Percentiles rank a stretch among this genome's conserved stretches.
Evolutionary conservation across 1,139 yeast species (phyloP).

Genomic region (Blastobotrys buckinghamii): DNA sequence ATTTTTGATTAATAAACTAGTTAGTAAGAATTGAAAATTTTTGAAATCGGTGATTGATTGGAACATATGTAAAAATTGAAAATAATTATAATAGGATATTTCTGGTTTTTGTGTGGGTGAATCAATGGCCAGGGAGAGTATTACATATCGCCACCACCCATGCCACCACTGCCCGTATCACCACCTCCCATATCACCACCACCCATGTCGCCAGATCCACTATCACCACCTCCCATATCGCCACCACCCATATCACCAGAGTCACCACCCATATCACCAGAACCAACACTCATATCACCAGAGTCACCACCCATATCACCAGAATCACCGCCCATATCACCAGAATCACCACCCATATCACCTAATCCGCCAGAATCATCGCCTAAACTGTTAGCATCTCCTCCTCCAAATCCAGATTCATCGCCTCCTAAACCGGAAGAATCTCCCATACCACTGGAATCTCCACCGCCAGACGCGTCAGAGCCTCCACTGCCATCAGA

Average conservation of each 20-base stretch:
- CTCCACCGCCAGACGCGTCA: not conserved
- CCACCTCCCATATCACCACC: not conserved
- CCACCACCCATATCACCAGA: not conserved
- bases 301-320: not conserved
- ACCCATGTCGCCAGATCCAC: not conserved
- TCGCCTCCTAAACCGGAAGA: not conserved
- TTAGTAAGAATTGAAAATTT: too few species aligned
- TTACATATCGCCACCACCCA: not conserved
- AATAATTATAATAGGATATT: too few species aligned
- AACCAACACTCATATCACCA: not conserved
- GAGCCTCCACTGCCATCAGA: not conserved
- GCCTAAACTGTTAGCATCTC: too few species aligned
- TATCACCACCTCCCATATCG: not conserved
- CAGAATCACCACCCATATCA: not conserved
- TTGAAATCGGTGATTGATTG: too few species aligned
- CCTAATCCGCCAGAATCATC: too few species aligned
- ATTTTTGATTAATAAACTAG: too few species aligned
- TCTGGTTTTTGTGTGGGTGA: too few species aligned
- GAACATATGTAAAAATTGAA: too few species aligned
- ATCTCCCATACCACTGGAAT: not conserved
- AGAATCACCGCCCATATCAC: not conserved
- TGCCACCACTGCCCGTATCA: not conserved
- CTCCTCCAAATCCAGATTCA: too few species aligned
- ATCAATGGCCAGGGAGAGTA: too few species aligned
- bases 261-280: not conserved